phyloP scores from a whole-genome alignment of 2,329 filamentous ascomycete genomes.

The Grosmannia clavigera region DNA sequence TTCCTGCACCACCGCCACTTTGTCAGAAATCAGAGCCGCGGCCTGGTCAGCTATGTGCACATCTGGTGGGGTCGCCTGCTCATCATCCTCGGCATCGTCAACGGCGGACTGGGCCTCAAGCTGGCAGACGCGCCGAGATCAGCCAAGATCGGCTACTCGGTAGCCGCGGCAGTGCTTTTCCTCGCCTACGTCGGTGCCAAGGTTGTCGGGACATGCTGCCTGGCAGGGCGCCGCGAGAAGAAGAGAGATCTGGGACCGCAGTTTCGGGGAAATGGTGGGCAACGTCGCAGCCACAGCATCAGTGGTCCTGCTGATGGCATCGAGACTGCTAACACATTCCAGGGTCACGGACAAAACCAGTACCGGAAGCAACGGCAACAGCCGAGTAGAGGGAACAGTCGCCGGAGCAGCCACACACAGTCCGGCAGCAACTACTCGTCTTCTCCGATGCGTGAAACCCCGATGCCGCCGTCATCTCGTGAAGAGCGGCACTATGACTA shows the following conservation, averaged over 20 bases:
- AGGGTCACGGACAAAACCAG: neutral
- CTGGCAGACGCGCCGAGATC: constrained; percentile 27
- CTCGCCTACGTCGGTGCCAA: constrained; percentile 29
- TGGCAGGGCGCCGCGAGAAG: constrained; percentile 1
- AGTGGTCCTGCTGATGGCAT: neutral
- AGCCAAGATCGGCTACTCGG: constrained; percentile 41
- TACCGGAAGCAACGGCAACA: neutral
- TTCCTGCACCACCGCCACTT: constrained; percentile 44
- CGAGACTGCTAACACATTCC: neutral
- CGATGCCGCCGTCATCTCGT: neutral
- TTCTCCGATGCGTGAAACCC: neutral
- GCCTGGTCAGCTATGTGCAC: constrained; percentile 41
- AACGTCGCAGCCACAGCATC: neutral
- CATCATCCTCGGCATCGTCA: constrained; percentile 47
- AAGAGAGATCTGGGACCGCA: neutral
- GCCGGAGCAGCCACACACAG: neutral
- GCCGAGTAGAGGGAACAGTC: neutral
- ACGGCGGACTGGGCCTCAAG: constrained; percentile 49
- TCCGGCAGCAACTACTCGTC: neutral
- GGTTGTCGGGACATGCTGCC: constrained; percentile 3
- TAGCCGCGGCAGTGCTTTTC: constrained; percentile 38
- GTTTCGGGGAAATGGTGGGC: neutral
- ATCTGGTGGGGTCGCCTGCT: constrained; percentile 50
- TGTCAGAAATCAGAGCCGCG: constrained; percentile 32
- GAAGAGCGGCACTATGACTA: neutral